phyloP scores from a whole-genome alignment of 2,329 filamentous ascomycete genomes.

The Pseudogymnoascus sp. region DNA sequence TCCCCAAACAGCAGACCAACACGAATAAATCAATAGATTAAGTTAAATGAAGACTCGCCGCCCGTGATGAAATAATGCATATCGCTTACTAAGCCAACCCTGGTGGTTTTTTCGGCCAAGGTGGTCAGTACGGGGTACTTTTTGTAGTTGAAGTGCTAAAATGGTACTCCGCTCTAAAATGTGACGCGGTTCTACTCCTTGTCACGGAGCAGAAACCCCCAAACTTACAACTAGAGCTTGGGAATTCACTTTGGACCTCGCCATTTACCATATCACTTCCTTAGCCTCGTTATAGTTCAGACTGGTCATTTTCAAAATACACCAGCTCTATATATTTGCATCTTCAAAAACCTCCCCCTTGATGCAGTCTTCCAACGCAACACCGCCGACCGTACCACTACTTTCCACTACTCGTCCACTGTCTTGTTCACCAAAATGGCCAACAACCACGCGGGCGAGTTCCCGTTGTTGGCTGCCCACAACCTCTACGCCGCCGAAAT shows the following conservation, averaged over 20 bases:
- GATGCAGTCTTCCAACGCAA: slow-evolving; percentile 6
- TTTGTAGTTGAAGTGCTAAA: neutral
- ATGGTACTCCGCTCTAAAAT: slow-evolving; percentile 8
- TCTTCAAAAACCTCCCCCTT: neutral
- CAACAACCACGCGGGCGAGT: slow-evolving; percentile 34
- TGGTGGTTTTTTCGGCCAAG: slow-evolving; percentile 5
- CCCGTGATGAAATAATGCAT: slow-evolving; percentile 1
- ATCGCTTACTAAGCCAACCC: neutral
- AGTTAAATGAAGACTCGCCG: slow-evolving; percentile 6
- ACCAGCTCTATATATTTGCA: neutral
- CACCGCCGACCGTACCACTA: slow-evolving; percentile 1
- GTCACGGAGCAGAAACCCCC: neutral
- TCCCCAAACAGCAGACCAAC: neutral
- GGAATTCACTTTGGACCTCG: neutral
- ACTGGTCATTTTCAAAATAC: neutral
- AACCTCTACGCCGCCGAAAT: slow-evolving; percentile 54
- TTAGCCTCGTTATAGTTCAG: neutral
- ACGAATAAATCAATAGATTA: neutral
- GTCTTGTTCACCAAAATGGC: slow-evolving; percentile 1
- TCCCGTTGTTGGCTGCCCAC: slow-evolving; percentile 47
- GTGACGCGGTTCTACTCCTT: slow-evolving; percentile 9
- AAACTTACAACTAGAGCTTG: neutral
- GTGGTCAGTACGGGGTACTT: slow-evolving; percentile 6
- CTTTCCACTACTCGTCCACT: neutral
- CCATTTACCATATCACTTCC: neutral